These are phyloP conservation scores for Pseudocercospora ulei DNA, from an alignment of 2,329 filamentous ascomycete species.

Conservation along the genomic window DNA sequence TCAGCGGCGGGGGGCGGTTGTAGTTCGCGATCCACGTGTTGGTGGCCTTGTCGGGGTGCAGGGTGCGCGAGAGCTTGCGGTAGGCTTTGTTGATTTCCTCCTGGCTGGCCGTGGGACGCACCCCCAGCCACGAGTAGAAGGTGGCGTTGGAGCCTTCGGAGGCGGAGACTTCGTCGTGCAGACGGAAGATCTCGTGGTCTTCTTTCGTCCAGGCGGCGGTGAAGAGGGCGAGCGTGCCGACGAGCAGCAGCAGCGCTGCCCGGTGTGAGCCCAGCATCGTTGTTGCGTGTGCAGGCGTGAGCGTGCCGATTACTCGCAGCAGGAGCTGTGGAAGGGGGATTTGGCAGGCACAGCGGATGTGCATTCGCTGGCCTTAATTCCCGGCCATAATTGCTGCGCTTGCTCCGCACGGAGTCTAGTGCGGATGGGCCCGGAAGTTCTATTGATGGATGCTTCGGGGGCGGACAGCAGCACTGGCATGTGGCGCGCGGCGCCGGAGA, in stretches of 20 bases:
- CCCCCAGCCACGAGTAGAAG: constrained; percentile 88
- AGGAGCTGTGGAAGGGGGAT: constrained; percentile 12
- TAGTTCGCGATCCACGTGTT: constrained; percentile 67
- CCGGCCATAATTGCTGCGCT: too few species aligned
- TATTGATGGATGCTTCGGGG: too few species aligned
- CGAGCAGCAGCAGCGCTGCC: constrained; percentile 54
- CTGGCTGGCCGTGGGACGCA: constrained; percentile 61
- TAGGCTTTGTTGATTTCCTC: constrained; percentile 92
- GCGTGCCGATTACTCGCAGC: constrained; percentile 5
- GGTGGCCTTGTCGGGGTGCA: constrained; percentile 94
- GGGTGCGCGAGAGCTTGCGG: constrained; percentile 68
- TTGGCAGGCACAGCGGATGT: too few species aligned
- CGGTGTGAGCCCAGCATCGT: constrained; percentile 61
- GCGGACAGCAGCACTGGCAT: too few species aligned
- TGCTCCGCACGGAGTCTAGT: too few species aligned
- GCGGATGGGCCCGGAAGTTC: too few species aligned
- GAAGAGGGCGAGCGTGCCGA: constrained; percentile 57
- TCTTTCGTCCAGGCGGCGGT: constrained; percentile 77
- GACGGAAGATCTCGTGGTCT: constrained; percentile 97
- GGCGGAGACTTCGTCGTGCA: constrained; percentile 73
- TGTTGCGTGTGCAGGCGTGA: constrained; percentile 15
- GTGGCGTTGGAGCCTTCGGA: constrained; percentile 68
- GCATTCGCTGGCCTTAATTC: too few species aligned
- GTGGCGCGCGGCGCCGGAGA: too few species aligned
- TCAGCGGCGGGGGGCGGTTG: constrained; percentile 43